Conservation (phyloP, 2,329 filamentous ascomycete genomes). For the Sporothrix euskadiensis region DNA sequence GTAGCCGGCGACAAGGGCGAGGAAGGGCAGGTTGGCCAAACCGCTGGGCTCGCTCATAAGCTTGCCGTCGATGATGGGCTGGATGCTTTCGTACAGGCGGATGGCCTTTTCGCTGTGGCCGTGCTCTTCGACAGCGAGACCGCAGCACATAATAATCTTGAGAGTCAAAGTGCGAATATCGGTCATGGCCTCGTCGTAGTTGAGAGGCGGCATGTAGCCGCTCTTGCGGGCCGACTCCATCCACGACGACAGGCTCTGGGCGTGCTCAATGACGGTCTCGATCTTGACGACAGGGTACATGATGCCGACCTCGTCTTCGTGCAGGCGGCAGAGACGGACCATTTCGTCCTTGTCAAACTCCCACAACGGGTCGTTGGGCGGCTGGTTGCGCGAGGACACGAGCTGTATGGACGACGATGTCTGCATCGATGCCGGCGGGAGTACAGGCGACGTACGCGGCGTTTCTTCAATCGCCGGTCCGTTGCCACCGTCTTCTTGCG, state of each 20-base stretch:
- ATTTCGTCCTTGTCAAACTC: slow-evolving; percentile 76
- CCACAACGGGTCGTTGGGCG: slow-evolving; percentile 72
- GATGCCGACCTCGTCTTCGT: slow-evolving; percentile 86
- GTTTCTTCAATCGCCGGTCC: slow-evolving; percentile 43
- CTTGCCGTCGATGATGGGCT: slow-evolving; percentile 67
- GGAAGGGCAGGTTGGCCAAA: slow-evolving; percentile 51
- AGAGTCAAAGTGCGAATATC: slow-evolving; percentile 59
- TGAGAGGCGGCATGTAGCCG: slow-evolving; percentile 36
- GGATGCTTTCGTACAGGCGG: slow-evolving; percentile 74
- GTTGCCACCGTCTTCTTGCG: slow-evolving; percentile 57
- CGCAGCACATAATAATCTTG: slow-evolving; percentile 81
- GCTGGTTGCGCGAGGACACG: slow-evolving; percentile 28
- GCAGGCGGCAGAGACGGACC: slow-evolving; percentile 72
- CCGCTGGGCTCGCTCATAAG: slow-evolving; percentile 56
- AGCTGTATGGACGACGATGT: slow-evolving; percentile 35
- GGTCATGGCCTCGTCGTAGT: slow-evolving; percentile 45
- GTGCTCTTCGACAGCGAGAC: slow-evolving; percentile 73
- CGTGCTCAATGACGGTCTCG: slow-evolving; percentile 68
- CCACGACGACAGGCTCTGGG: slow-evolving; percentile 68
- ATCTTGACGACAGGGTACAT: slow-evolving; percentile 90
- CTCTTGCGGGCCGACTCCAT: slow-evolving; percentile 46
- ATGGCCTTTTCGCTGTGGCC: slow-evolving; percentile 75
- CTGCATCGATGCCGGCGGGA: slow-evolving; percentile 43
- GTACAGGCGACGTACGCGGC: slow-evolving; percentile 39
- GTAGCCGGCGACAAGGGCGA: slow-evolving; percentile 62